Evolutionary conservation across 2,329 filamentous ascomycete genomes (phyloP).

Genomic region (Colletotrichum falcatum): DNA sequence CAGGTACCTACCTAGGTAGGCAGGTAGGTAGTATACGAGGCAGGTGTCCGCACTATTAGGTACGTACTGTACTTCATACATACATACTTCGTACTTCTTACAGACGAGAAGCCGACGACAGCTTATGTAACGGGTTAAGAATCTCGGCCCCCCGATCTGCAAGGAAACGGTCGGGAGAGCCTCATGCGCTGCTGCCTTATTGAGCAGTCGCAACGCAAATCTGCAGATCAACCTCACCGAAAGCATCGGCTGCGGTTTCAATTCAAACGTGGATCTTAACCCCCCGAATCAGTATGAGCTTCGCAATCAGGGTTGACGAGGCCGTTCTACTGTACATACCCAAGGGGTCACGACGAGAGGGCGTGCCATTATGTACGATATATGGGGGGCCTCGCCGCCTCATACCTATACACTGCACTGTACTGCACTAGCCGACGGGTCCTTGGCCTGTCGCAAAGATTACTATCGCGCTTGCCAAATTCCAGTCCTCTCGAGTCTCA

Average conservation of each 20-base stretch:
- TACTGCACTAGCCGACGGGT: background rate
- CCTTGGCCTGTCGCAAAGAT: slow-evolving; percentile 4
- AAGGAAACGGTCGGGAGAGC: slow-evolving; percentile 9
- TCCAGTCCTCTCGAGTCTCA: background rate
- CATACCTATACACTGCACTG: background rate
- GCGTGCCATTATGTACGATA: too few species aligned
- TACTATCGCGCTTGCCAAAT: background rate
- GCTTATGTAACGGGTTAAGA: slow-evolving; percentile 14
- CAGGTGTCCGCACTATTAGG: too few species aligned
- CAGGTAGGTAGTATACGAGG: too few species aligned
- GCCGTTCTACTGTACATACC: background rate
- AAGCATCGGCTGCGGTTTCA: background rate
- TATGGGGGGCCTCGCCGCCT: too few species aligned
- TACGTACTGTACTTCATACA: background rate
- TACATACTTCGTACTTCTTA: background rate
- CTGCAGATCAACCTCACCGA: background rate
- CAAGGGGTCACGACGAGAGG: background rate
- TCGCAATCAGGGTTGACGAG: background rate
- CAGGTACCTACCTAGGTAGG: too few species aligned
- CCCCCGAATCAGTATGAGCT: background rate
- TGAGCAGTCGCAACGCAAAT: background rate
- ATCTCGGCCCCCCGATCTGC: slow-evolving; percentile 23
- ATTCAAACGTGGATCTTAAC: background rate
- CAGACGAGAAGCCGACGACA: background rate
- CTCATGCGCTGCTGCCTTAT: slow-evolving; percentile 7